These are phyloP conservation scores for Lindgomyces ingoldianus DNA, from an alignment of 495 filamentous ascomycete species.

Conservation along the genomic window DNA sequence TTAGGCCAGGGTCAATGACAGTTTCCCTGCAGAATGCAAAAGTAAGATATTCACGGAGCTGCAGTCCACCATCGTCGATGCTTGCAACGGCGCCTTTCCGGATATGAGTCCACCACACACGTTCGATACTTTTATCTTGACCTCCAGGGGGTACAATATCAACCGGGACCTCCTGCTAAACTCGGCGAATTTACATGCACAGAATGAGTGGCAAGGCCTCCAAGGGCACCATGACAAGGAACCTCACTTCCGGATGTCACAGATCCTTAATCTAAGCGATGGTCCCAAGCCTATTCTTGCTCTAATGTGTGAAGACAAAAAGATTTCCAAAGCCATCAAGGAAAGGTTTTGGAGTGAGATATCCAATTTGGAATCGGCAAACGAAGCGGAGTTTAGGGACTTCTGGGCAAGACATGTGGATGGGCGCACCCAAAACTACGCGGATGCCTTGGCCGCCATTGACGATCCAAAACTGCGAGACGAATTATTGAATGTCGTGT, in stretches of 20 bases:
- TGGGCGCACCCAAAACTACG: conserved; percentile 19
- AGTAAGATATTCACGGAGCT: not conserved
- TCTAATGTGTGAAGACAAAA: conserved; percentile 6
- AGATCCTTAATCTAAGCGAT: not conserved
- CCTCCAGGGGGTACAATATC: not conserved
- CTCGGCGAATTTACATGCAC: not conserved
- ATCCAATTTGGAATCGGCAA: conserved; percentile 15
- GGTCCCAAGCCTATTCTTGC: not conserved
- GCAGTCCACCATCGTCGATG: not conserved
- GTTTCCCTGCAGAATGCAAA: conserved; percentile 3
- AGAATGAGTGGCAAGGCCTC: not conserved
- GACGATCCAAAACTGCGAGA: conserved; percentile 30
- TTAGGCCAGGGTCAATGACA: conserved; percentile 6
- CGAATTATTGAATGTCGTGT: conserved; percentile 30
- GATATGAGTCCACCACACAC: not conserved
- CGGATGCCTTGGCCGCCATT: conserved; percentile 20
- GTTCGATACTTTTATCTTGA: not conserved
- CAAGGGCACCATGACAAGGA: conserved; percentile 10
- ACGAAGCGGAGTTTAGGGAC: conserved; percentile 26
- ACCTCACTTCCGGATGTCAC: conserved; percentile 13
- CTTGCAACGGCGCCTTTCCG: not conserved
- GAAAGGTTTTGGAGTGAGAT: conserved; percentile 17
- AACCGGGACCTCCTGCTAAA: conserved; percentile 4
- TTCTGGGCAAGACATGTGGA: conserved; percentile 34
- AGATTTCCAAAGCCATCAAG: conserved; percentile 1